Percentiles rank a stretch among this genome's conserved stretches.
Evolutionary conservation across 2,329 filamentous ascomycete species (phyloP).

Genomic region (Hymenoscyphus linearis): DNA sequence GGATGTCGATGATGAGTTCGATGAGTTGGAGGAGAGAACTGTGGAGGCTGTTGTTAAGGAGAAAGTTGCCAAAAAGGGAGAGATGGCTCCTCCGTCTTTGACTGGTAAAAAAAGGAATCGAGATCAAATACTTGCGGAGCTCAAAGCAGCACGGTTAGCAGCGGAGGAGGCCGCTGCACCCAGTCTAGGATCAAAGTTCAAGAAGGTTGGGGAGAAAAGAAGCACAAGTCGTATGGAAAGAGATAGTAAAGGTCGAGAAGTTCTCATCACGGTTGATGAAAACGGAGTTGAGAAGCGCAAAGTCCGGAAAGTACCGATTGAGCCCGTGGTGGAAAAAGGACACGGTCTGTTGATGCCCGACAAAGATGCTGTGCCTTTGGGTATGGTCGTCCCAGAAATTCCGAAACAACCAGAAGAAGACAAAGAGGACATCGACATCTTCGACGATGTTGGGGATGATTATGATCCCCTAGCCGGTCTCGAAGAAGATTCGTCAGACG

Average conservation of each 20-base stretch:
- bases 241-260: constrained; percentile 56
- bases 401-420: constrained; percentile 43
- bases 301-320: constrained; percentile 44
- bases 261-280: constrained; percentile 61
- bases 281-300: constrained; percentile 63
- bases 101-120: constrained; percentile 58
- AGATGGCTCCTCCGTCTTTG: constrained; percentile 48
- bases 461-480: constrained; percentile 63
- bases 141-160: constrained; percentile 58
- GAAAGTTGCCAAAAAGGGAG: constrained; percentile 50
- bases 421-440: constrained; percentile 57
- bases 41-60: constrained; percentile 47
- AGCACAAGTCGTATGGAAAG: constrained; percentile 54
- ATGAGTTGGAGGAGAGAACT: constrained; percentile 50
- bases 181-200: constrained; percentile 54
- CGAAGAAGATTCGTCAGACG: constrained; percentile 37
- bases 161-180: constrained; percentile 49
- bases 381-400: constrained; percentile 61
- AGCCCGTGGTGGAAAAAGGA: constrained; percentile 35
- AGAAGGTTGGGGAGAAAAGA: constrained; percentile 54
- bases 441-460: constrained; percentile 60
- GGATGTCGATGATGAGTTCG: constrained; percentile 63
- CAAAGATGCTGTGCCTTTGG: constrained; percentile 51
- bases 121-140: constrained; percentile 61
- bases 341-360: constrained; percentile 46